A percentile compares a stretch with the other conserved stretches of the same genome.
Evolutionary conservation across 768 basidiomycete genomes (phyloP).

Genomic region (Chalciporus sphaerocephalus): DNA sequence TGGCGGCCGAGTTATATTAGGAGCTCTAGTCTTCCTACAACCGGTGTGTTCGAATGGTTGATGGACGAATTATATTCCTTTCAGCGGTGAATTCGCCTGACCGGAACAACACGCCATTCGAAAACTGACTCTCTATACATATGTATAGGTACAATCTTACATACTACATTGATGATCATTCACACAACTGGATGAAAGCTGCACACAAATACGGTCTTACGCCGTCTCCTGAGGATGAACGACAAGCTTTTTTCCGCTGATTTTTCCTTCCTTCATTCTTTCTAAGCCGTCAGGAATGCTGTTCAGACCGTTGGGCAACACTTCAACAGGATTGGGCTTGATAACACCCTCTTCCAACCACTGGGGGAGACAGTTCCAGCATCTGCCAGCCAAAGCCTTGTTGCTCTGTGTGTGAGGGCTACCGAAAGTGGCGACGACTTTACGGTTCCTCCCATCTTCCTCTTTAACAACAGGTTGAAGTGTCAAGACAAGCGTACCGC

Average conservation of each 20-base stretch:
- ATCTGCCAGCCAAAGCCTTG: slow-evolving; percentile 9
- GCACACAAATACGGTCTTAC: slow-evolving; percentile 2
- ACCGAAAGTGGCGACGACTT: slow-evolving; percentile 22
- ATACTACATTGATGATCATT: slow-evolving; percentile 12
- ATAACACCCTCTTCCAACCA: slow-evolving; percentile 27
- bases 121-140: background rate
- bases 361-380: slow-evolving; percentile 19
- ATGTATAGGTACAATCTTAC: background rate
- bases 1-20: too few species aligned
- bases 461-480: slow-evolving; percentile 23
- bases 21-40: too few species aligned
- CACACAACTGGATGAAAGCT: slow-evolving; percentile 1
- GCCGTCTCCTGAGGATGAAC: slow-evolving; percentile 37
- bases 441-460: slow-evolving; percentile 18
- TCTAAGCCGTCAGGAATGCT: slow-evolving; percentile 37
- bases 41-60: too few species aligned
- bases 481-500: slow-evolving; percentile 32
- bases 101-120: background rate
- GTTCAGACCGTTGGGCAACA: slow-evolving; percentile 39
- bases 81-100: background rate
- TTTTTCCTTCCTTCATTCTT: slow-evolving; percentile 31
- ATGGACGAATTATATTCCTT: background rate
- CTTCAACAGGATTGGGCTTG: slow-evolving; percentile 39
- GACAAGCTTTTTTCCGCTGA: slow-evolving; percentile 45
- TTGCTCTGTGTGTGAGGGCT: slow-evolving; percentile 21